Percentiles rank a stretch among this genome's conserved stretches.
Conservation (phyloP, 257 asterid species). For the Echium plantagineum region DNA sequence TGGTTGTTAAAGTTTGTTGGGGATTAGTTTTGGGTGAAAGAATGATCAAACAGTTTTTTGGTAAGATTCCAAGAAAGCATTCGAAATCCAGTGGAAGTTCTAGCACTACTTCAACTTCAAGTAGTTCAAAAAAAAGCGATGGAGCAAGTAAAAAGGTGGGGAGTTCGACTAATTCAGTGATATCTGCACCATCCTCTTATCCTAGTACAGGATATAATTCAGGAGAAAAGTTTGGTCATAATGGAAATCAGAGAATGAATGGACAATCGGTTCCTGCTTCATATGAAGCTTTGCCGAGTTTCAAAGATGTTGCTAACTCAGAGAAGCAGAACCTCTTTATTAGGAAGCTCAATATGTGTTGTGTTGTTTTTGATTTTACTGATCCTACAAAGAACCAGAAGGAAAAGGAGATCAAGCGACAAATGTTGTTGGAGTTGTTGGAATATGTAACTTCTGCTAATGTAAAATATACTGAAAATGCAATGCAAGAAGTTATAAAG, state of each 20-base stretch:
- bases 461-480: conserved; percentile 19
- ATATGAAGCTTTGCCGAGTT: conserved; percentile 19
- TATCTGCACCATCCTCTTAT: conserved; percentile 21
- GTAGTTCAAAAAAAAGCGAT: conserved; percentile 14
- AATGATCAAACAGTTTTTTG: conserved; percentile 20
- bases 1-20: background rate
- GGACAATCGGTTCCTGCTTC: conserved; percentile 5
- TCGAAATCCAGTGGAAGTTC: conserved; percentile 18
- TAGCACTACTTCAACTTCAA: conserved; percentile 8
- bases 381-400: conserved; percentile 17
- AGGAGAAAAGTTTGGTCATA: conserved; percentile 6
- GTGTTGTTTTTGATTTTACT: conserved; percentile 16
- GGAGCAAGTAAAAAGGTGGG: conserved; percentile 12
- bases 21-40: conserved; percentile 12
- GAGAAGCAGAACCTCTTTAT: conserved; percentile 23
- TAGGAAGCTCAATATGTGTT: conserved; percentile 20
- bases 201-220: conserved; percentile 7
- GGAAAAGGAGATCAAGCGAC: conserved; percentile 31
- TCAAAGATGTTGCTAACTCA: conserved; percentile 15
- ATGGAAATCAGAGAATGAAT: conserved; percentile 6
- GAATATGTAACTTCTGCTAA: conserved; percentile 22
- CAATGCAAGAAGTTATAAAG: conserved; percentile 17
- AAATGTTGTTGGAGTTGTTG: conserved; percentile 22
- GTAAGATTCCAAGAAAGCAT: conserved; percentile 23
- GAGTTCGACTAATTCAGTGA: conserved; percentile 8